A percentile compares a stretch with the other conserved stretches of the same genome.
phyloP scores from a whole-genome alignment of 352 stramenopile genomes.

The Phytophthora sojae region DNA sequence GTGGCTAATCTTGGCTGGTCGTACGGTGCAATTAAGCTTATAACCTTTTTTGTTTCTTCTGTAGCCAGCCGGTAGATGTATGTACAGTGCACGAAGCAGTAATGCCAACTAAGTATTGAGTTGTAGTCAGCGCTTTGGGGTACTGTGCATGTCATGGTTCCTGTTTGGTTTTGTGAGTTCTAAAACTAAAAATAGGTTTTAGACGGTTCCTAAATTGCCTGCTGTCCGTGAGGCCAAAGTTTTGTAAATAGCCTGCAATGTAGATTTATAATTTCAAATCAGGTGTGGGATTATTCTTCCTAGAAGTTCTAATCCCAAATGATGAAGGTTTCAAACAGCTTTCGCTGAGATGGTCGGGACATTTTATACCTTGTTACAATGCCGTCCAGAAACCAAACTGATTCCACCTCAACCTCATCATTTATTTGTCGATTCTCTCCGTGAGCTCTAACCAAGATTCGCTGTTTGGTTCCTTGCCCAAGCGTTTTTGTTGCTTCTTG shows the following conservation, averaged over 20 bases:
- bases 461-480: too few relatives aligned
- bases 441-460: too few relatives aligned
- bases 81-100: too few relatives aligned
- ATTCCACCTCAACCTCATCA: conserved; percentile 41
- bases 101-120: too few relatives aligned
- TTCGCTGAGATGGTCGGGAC: conserved; percentile 76
- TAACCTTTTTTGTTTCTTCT: too few relatives aligned
- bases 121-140: too few relatives aligned
- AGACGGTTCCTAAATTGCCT: not conserved
- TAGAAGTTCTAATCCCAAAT: conserved; percentile 88
- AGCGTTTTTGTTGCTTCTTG: not conserved
- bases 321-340: conserved; percentile 83
- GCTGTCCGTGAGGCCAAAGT: not conserved
- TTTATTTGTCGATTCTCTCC: not conserved
- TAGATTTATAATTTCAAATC: conserved; percentile 16
- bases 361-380: conserved; percentile 85
- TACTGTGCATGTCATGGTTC: too few relatives aligned
- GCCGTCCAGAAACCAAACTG: conserved; percentile 76
- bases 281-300: conserved; percentile 87
- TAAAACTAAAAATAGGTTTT: too few relatives aligned
- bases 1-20: too few relatives aligned
- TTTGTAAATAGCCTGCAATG: not conserved
- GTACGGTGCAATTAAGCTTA: too few relatives aligned
- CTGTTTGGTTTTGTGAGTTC: too few relatives aligned
- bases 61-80: too few relatives aligned